These are phyloP conservation scores for Leptographium wingfieldii DNA, from an alignment of 2,329 filamentous ascomycete species.

Conservation along the genomic window DNA sequence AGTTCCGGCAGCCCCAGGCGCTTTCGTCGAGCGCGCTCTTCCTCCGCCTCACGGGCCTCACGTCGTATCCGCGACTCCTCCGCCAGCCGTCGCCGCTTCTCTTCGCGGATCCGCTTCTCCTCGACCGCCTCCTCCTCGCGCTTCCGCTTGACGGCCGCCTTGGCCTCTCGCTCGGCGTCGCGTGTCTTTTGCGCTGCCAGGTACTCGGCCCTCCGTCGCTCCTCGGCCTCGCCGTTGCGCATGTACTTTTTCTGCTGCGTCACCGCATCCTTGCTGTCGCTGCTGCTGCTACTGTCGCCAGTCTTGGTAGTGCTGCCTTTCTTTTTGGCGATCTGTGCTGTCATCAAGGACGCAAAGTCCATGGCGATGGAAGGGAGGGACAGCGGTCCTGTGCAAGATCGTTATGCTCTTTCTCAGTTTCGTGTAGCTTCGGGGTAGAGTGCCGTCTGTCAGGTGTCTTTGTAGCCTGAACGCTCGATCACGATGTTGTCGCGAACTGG, in stretches of 20 bases:
- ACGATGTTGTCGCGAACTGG: no score
- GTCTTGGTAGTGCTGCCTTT: conserved; percentile 27
- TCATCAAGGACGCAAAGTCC: conserved; percentile 94
- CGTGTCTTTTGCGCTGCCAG: conserved; percentile 65
- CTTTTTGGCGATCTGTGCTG: conserved; percentile 77
- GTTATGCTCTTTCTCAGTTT: background rate
- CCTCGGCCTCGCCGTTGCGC: conserved; percentile 77
- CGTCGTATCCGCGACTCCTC: conserved; percentile 61
- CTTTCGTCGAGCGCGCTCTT: conserved; percentile 61
- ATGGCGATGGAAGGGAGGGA: conserved; percentile 33
- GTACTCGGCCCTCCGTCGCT: conserved; percentile 68
- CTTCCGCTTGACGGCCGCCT: conserved; percentile 69
- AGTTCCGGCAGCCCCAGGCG: conserved; percentile 70
- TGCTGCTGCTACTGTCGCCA: conserved; percentile 16
- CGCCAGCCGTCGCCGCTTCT: conserved; percentile 69
- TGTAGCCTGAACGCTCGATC: background rate
- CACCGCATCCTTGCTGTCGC: conserved; percentile 17
- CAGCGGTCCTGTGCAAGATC: background rate
- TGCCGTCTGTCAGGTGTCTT: background rate
- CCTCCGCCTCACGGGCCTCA: conserved; percentile 60
- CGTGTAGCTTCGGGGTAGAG: background rate
- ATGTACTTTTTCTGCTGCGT: conserved; percentile 57
- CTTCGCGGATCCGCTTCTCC: conserved; percentile 57
- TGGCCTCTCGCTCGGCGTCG: conserved; percentile 58
- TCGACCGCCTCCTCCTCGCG: conserved; percentile 73